These are phyloP conservation scores for Amniculicola lignicola DNA, from an alignment of 495 filamentous ascomycete species.

Conservation along the genomic window DNA sequence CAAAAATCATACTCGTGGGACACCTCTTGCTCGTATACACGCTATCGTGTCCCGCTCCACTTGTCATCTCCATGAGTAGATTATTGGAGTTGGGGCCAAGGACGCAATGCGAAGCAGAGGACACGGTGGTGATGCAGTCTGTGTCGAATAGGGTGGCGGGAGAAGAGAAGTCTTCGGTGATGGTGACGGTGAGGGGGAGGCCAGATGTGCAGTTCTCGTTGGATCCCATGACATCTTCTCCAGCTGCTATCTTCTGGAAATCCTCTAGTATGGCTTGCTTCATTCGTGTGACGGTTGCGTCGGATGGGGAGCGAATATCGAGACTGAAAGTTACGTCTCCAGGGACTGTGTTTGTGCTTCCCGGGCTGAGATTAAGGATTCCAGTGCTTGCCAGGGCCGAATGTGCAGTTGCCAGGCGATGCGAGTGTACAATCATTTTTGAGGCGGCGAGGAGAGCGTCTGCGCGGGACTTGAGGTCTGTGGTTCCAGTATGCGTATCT, in stretches of 20 bases:
- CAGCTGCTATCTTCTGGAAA: slow-evolving; percentile 57
- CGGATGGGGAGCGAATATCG: slow-evolving; percentile 64
- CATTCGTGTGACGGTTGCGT: slow-evolving; percentile 55
- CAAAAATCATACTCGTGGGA: slow-evolving; percentile 66
- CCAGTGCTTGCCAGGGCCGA: slow-evolving; percentile 67
- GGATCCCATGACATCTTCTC: slow-evolving; percentile 46
- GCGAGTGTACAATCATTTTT: slow-evolving; percentile 64
- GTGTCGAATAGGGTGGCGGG: slow-evolving; percentile 66
- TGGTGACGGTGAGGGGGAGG: slow-evolving; percentile 56
- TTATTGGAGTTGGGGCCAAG: slow-evolving; percentile 47
- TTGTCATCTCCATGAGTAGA: slow-evolving; percentile 50
- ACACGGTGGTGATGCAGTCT: slow-evolving; percentile 66
- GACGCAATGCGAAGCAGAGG: slow-evolving; percentile 56
- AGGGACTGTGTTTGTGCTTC: slow-evolving; percentile 73
- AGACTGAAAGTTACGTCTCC: slow-evolving; percentile 66
- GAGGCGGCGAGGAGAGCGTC: slow-evolving; percentile 68
- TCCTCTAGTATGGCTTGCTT: slow-evolving; percentile 53
- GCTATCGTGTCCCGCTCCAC: slow-evolving; percentile 61
- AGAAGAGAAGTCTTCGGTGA: slow-evolving; percentile 60
- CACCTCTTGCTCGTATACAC: slow-evolving; percentile 59
- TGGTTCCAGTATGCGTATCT: slow-evolving; percentile 75
- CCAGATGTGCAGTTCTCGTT: slow-evolving; percentile 46
- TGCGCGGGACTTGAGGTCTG: slow-evolving; percentile 56
- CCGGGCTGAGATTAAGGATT: slow-evolving; percentile 63
- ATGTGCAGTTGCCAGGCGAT: slow-evolving; percentile 56